Conservation (phyloP, 78 protist genomes). For the Dictyostelium citrinum region DNA sequence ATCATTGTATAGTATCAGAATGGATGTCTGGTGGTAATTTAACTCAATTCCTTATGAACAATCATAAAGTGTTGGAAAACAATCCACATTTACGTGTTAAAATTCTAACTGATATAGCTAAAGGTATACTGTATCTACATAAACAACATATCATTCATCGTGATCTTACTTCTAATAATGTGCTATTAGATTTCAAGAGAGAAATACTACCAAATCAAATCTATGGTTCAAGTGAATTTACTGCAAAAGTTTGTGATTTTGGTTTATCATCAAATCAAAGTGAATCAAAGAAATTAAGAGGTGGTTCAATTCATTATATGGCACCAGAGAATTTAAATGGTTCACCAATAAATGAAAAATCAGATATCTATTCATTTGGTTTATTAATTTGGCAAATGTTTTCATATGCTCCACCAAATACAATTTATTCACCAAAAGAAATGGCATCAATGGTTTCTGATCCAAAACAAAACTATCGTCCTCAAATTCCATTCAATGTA, state of each 20-base stretch:
- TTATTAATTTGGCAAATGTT: constrained; percentile 64
- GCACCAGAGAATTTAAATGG: constrained; percentile 69
- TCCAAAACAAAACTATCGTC: neutral
- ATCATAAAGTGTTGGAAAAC: neutral
- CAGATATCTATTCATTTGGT: constrained; percentile 66
- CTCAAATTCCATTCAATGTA: neutral
- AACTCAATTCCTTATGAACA: constrained; percentile 14
- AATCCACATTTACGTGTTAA: constrained; percentile 21
- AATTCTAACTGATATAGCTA: constrained; percentile 81
- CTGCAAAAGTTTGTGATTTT: constrained; percentile 16
- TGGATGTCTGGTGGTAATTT: constrained; percentile 50
- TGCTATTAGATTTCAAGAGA: constrained; percentile 48
- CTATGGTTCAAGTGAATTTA: neutral
- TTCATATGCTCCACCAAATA: constrained; percentile 58
- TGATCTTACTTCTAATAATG: constrained; percentile 85
- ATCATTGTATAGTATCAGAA: constrained; percentile 76
- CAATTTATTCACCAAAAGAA: neutral
- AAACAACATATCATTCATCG: constrained; percentile 75
- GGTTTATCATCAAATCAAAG: constrained; percentile 16
- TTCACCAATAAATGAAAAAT: constrained; percentile 46
- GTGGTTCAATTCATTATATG: constrained; percentile 39
- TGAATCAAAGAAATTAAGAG: neutral
- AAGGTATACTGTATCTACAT: constrained; percentile 90
- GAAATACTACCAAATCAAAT: neutral
- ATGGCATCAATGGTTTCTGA: neutral